Evolutionary conservation across 495 filamentous ascomycete species (phyloP), one percentile per base, ranked within the genome.

Genomic region (Lophiotrema nucula): DNA sequence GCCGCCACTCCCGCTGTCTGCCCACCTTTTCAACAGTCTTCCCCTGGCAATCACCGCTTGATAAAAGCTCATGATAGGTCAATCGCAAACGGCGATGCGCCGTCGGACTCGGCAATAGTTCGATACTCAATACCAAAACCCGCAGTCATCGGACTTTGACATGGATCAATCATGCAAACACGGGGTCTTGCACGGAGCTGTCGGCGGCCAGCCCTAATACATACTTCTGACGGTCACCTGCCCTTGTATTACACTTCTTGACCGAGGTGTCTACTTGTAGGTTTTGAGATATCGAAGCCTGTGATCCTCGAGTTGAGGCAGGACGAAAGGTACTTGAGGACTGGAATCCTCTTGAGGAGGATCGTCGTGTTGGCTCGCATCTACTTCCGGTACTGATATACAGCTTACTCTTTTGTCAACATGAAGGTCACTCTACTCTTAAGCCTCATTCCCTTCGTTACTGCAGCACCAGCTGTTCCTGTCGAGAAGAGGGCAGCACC

Each of bases 381-480:
- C n/a, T n/a, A n/a, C n/a, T n/a, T n/a, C n/a, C n/a, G n/a, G n/a
- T n/a, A n/a, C n/a, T n/a, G n/a, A n/a, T n/a, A n/a, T n/a, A n/a
- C n/a, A 15, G 31, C 31, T 35, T 8, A 8, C 31, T 8, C 15
- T 8, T 15, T 35, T 15, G 31, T 35, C 31, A 66, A 16, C 12
- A 60, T 65, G 56, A 64, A 52, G 56, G 6, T 53, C 49, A 45
- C 45, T n/a, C n/a, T 25, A 15, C 25, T 66, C 16, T 45, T 66
- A n/a, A 27, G 16, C n/a, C 27, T 63, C 6, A 18, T 57, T 23
- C 51, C 62, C 12, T 39, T 68, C 8, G 53, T 48, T 13, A 5
- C 60, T 11, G 59, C 62, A 6, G 53, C 60, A 33, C 57, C 65
- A 25, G 52, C 62, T 19, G 58, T 53, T 10, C 52, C 43, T 1